Evolutionary conservation across 2,329 filamentous ascomycete genomes (phyloP).

Genomic region (Verticillium dahliae): DNA sequence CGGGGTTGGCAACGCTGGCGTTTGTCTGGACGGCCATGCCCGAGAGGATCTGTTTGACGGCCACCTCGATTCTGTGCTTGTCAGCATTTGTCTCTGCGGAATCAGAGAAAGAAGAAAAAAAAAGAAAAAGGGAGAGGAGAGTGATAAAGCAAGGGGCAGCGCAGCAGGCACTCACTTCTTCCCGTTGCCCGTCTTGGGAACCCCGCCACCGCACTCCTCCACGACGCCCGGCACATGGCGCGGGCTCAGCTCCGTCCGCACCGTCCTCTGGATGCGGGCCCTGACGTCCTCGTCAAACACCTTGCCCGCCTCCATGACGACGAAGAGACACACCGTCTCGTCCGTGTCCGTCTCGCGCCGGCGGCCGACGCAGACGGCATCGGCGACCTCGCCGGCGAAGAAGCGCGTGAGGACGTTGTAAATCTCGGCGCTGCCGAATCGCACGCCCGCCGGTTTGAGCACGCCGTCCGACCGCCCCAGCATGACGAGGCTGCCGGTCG

Average conservation of each 20-base stretch:
- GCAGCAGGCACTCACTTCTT: slow-evolving; percentile 67
- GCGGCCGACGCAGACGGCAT: slow-evolving; percentile 82
- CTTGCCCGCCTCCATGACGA: slow-evolving; percentile 62
- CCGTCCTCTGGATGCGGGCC: slow-evolving; percentile 55
- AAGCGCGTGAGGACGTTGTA: slow-evolving; percentile 88
- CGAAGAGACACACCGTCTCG: slow-evolving; percentile 82
- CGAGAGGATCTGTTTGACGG: slow-evolving; percentile 92
- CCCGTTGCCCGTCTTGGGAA: slow-evolving; percentile 87
- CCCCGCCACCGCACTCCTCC: slow-evolving; percentile 70
- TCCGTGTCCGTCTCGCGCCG: slow-evolving; percentile 65
- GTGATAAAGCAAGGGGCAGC: no score
- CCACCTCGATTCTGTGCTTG: slow-evolving; percentile 69
- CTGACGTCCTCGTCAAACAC: slow-evolving; percentile 55
- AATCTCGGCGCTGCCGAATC: slow-evolving; percentile 91
- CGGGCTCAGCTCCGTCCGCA: slow-evolving; percentile 75
- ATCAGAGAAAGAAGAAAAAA: no score
- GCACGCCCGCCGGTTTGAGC: slow-evolving; percentile 82
- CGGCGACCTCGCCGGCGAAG: slow-evolving; percentile 71
- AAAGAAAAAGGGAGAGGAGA: no score
- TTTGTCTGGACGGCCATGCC: slow-evolving; percentile 82
- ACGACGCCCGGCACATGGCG: slow-evolving; percentile 83
- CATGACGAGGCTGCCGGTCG: slow-evolving; percentile 79
- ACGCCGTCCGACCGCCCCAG: slow-evolving; percentile 88
- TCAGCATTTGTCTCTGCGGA: slow-evolving; percentile 7
- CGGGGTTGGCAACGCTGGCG: slow-evolving; percentile 87